Evolutionary conservation across 768 basidiomycete species (phyloP).

Genomic region (button mushroom (Agaricus bisporus)): DNA sequence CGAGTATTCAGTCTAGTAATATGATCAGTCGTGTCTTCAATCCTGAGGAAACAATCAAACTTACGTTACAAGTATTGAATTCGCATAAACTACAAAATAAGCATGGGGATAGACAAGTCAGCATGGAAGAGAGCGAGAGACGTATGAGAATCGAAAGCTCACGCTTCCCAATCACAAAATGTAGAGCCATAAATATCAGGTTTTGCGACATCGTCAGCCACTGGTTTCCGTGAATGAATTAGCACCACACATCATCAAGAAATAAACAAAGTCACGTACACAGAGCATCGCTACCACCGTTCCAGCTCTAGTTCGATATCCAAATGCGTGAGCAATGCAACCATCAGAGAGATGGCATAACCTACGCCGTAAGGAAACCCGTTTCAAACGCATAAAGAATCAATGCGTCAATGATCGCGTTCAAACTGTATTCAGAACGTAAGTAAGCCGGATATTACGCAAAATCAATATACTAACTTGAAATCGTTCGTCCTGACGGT

Average conservation of each 20-base stretch:
- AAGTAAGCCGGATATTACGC: background rate
- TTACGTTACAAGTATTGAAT: conserved; percentile 33
- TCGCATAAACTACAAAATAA: conserved; percentile 35
- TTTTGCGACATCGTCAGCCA: conserved; percentile 41
- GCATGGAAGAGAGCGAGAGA: too few relatives aligned
- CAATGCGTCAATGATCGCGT: conserved; percentile 38
- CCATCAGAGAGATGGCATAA: background rate
- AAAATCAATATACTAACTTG: conserved; percentile 22
- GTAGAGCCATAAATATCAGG: conserved; percentile 41
- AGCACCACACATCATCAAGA: background rate
- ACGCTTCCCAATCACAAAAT: conserved; percentile 45
- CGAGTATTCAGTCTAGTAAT: conserved; percentile 15
- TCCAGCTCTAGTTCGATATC: conserved; percentile 29
- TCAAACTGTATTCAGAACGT: conserved; percentile 26
- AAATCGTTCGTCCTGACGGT: conserved; percentile 30
- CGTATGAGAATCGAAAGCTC: conserved; percentile 10
- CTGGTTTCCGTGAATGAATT: conserved; percentile 17
- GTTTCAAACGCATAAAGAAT: conserved; percentile 49
- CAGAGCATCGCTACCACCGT: conserved; percentile 44
- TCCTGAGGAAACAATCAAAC: background rate
- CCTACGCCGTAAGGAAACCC: conserved; percentile 42
- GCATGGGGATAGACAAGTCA: background rate
- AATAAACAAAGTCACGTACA: conserved; percentile 21
- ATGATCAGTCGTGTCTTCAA: background rate
- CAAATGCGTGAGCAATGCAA: too few relatives aligned